Evolutionary conservation across 164 flowering plant genomes (phyloP), one percentile per base, ranked within the genome.

Genomic region (Buxus sempervirens): DNA sequence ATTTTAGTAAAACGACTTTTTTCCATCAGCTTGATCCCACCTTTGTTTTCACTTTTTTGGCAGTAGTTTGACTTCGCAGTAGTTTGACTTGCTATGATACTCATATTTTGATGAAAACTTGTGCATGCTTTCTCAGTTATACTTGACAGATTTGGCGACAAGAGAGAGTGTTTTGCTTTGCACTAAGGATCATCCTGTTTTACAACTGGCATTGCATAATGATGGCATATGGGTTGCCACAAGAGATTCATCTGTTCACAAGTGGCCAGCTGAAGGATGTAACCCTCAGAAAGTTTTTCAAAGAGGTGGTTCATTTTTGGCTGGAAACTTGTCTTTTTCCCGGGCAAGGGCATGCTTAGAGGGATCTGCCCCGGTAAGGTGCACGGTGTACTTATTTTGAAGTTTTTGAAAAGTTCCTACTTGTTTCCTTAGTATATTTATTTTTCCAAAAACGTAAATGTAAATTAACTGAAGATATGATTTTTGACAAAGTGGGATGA

Each of bases 91-190:
- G 56, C 45, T 60, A 22, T 27, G 53, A 26, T 24, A 18, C 20
- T 64, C 14, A 18, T 57, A 24, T 23, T 53, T 69, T 60, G 7
- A 21, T 66, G 60, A 14, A 14, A 13, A 58, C 27, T 64, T 62
- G 25, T 67, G 64, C 70, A 62, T 82, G 64, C 76, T 32, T 63
- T 67, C 54, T 60, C 83, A 92, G 99, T 78, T 95, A 65, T 95
- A 92, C 81, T 77, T 95, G 80, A 95, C 99, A 62, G 99, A 95
- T 80, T 82, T 95, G 86, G 71, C 91, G 21, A 92, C 97, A 42
- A 89, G 99, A 82, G 98, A 95, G 76, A 92, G 97, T 69, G 74
- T 90, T 51, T 79, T 95, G 82, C 94, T 95, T 78, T 95, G 96
- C 78, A 82, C 86, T 51, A 82, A 89, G 75, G 99, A 95, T 57